Percentiles rank a stretch among this genome's conserved stretches.
These are phyloP conservation scores for Cladobotryum mycophilum DNA, from an alignment of 2,329 filamentous ascomycete species.

Conservation along the genomic window DNA sequence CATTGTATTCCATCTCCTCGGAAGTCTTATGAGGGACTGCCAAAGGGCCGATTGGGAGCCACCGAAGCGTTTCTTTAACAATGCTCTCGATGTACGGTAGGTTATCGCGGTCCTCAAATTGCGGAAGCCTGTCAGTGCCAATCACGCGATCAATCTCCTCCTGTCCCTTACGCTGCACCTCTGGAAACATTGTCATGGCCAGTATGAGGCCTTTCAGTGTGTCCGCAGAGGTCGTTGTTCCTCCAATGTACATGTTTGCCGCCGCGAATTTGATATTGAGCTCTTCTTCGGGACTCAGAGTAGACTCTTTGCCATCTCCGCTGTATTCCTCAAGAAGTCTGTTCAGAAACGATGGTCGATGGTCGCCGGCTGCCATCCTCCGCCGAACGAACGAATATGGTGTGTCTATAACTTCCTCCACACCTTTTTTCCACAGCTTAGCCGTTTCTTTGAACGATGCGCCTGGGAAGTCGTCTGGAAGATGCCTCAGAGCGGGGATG, in stretches of 20 bases:
- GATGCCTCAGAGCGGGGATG: background rate
- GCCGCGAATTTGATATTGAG: too few species aligned
- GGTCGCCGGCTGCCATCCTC: background rate
- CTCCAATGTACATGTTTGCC: too few species aligned
- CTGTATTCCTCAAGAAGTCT: background rate
- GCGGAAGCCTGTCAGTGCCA: constrained; percentile 36
- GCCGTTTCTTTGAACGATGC: background rate
- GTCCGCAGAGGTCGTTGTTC: too few species aligned
- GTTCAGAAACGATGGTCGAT: background rate
- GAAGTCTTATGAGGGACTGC: background rate
- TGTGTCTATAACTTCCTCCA: background rate
- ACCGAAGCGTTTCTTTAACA: constrained; percentile 25
- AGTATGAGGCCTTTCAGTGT: constrained; percentile 28
- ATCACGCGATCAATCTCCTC: constrained; percentile 37
- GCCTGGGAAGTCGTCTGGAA: constrained; percentile 5
- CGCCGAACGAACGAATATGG: background rate
- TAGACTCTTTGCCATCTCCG: too few species aligned
- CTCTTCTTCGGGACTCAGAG: too few species aligned
- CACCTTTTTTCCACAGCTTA: background rate
- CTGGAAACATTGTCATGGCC: constrained; percentile 39
- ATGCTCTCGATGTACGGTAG: constrained; percentile 36
- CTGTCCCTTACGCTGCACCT: constrained; percentile 36
- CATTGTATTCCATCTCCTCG: background rate
- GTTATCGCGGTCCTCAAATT: constrained; percentile 33
- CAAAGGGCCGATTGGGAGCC: constrained; percentile 17